Evolutionary conservation across 31 red algal species (phyloP), one percentile per base, ranked within the genome.

Genomic region (Odonthalia washingtoniensis): DNA sequence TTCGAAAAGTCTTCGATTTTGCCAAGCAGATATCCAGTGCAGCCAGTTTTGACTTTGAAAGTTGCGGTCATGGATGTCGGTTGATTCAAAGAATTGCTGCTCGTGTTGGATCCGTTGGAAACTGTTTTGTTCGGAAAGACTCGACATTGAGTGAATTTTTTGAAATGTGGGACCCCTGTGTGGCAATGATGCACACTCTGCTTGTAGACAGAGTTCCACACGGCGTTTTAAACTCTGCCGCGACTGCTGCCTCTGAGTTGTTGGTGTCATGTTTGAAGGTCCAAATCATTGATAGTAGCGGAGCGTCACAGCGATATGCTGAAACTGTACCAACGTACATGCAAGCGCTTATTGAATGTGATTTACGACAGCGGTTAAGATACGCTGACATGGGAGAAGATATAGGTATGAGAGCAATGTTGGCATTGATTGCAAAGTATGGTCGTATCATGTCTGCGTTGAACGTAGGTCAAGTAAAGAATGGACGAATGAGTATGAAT

Each of bases 321-420:
- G 82, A 82, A 26, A 63, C 81, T 1, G 80, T 80, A 14, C 63
- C 46, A 5, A 49, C 82, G 1, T 87, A 85, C 46, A 33, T 92
- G 5, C 72, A 85, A 14, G 52, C 75, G 35, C 49, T 73, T 41
- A 62, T 82, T 9, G 66, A 63, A 61, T 39, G 33, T 31, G 80
- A 91, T 53, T 70, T 82, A 21, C 69, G 64, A 52, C 74, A 78
- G 9, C 68, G 80, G 28, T 67, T 91, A n/a, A 4, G 70, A 30
- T 91, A 83, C 40, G 34, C 88, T 32, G 88, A 91, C 73, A 78
- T 84, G 38, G 88, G 81, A 6, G 88, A 91, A 75, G 88, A 84
- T 38, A 44, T 91, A 38, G 62, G 88, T 18, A 68, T 74, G 24
- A 39, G 61, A 42, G 68, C 87, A 16, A 53, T 52, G 26, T 68